Conservation (phyloP, 2,329 filamentous ascomycete species). For the Pseudodiploospora longispora region DNA sequence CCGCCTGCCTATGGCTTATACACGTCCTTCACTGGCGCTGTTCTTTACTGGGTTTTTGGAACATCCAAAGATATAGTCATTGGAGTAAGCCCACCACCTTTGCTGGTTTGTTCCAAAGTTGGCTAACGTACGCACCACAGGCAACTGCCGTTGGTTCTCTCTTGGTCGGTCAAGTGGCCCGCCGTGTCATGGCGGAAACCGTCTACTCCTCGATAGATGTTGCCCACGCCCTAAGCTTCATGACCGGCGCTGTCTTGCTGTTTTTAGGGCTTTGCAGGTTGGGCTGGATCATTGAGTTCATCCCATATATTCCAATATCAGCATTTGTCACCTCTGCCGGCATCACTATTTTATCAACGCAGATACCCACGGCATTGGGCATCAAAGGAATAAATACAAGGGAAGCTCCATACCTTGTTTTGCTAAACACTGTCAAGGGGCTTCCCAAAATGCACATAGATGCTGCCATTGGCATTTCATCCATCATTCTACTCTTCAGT, state of each 20-base stretch:
- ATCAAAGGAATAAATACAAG: constrained; percentile 36
- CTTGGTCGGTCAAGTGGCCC: constrained; percentile 39
- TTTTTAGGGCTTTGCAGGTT: constrained; percentile 37
- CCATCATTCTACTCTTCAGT: constrained; percentile 57
- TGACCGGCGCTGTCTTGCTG: constrained; percentile 36
- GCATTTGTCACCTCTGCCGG: constrained; percentile 44
- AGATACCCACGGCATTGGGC: constrained; percentile 36
- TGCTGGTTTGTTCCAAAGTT: background rate
- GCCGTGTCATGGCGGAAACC: constrained; percentile 27
- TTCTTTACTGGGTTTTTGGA: constrained; percentile 77
- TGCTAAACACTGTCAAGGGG: constrained; percentile 34
- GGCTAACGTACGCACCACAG: constrained; percentile 26
- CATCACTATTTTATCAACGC: constrained; percentile 41
- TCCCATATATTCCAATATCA: constrained; percentile 41
- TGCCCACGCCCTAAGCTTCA: constrained; percentile 35
- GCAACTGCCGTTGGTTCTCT: constrained; percentile 47
- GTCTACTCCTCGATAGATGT: constrained; percentile 30
- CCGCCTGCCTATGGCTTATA: constrained; percentile 66
- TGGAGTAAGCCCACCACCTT: constrained; percentile 34
- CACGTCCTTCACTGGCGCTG: constrained; percentile 72
- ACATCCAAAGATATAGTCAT: constrained; percentile 83
- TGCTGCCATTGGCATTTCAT: constrained; percentile 64
- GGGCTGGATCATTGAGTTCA: constrained; percentile 44
- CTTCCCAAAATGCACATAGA: constrained; percentile 46
- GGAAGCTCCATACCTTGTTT: constrained; percentile 35